These are phyloP conservation scores for Dissophora ornata DNA, from an alignment of 192 early-diverging fungal genomes.

Conservation along the genomic window DNA sequence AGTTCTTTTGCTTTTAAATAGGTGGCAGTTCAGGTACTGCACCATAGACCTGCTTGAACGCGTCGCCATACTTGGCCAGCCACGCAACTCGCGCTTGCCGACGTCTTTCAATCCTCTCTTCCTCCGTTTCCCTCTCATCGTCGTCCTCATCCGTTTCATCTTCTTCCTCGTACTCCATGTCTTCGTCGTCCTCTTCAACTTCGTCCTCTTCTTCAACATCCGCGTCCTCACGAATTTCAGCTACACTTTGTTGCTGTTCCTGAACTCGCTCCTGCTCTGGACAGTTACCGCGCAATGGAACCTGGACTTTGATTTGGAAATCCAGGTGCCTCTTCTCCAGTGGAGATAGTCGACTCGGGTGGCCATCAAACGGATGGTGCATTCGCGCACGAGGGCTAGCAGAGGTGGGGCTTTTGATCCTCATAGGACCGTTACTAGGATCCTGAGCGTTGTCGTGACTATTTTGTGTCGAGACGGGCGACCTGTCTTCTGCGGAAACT, in stretches of 20 bases:
- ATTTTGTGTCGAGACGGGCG: too few relatives aligned
- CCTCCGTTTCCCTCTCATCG: conserved; percentile 24
- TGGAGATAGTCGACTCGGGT: conserved; percentile 40
- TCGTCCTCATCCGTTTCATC: conserved; percentile 28
- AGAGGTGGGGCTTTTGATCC: conserved; percentile 8
- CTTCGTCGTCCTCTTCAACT: conserved; percentile 2
- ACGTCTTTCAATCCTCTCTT: conserved; percentile 40
- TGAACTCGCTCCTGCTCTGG: neutral
- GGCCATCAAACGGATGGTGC: conserved; percentile 36
- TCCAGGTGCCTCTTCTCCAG: conserved; percentile 33
- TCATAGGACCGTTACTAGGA: too few relatives aligned
- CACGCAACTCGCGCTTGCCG: conserved; percentile 29
- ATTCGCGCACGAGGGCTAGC: conserved; percentile 6
- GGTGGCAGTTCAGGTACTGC: conserved; percentile 45
- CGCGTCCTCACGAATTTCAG: too few relatives aligned
- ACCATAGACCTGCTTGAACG: conserved; percentile 49
- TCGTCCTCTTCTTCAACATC: neutral
- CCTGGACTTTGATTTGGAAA: conserved; percentile 9
- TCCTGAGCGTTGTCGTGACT: too few relatives aligned
- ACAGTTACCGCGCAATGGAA: neutral
- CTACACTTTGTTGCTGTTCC: too few relatives aligned
- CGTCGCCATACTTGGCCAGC: conserved; percentile 50
- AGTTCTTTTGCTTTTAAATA: neutral
- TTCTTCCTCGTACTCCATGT: conserved; percentile 15
- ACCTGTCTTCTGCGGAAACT: too few relatives aligned